A percentile compares a stretch with the other conserved stretches of the same genome.
These are phyloP conservation scores for Irpex sp. DNA, from an alignment of 1,284 basidiomycete species.

Conservation along the genomic window DNA sequence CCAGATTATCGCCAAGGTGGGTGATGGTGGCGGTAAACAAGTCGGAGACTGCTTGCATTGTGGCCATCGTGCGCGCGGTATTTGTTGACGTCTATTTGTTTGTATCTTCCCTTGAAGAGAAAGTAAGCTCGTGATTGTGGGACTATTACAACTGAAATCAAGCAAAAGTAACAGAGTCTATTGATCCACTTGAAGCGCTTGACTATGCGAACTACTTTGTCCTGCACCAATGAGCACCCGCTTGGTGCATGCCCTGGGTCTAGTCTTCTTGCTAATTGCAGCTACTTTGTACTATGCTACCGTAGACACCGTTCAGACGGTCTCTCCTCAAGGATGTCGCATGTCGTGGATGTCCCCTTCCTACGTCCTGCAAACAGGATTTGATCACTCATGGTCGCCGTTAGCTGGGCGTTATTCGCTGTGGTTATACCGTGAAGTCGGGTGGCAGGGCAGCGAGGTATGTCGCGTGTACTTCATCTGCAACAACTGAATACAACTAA, in stretches of 20 bases:
- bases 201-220: not conserved
- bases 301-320: slow-evolving; percentile 20
- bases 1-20: no score
- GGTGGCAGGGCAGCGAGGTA: slow-evolving; percentile 71
- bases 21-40: no score
- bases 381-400: slow-evolving; percentile 63
- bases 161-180: no score
- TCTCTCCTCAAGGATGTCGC: slow-evolving; percentile 78
- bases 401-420: slow-evolving; percentile 75
- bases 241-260: slow-evolving; percentile 11
- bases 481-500: slow-evolving; percentile 14
- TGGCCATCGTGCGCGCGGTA: no score
- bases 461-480: slow-evolving; percentile 16
- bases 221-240: slow-evolving; percentile 16
- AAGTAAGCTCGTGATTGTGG: no score
- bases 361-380: slow-evolving; percentile 66
- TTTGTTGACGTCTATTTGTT: no score
- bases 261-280: slow-evolving; percentile 19
- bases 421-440: slow-evolving; percentile 89
- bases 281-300: slow-evolving; percentile 22
- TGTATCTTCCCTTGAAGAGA: no score
- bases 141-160: no score
- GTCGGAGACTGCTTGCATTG: no score
- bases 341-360: slow-evolving; percentile 98
- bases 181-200: no score